Conservation (phyloP, 1,284 basidiomycete genomes). For the Butyriboletus regius region DNA sequence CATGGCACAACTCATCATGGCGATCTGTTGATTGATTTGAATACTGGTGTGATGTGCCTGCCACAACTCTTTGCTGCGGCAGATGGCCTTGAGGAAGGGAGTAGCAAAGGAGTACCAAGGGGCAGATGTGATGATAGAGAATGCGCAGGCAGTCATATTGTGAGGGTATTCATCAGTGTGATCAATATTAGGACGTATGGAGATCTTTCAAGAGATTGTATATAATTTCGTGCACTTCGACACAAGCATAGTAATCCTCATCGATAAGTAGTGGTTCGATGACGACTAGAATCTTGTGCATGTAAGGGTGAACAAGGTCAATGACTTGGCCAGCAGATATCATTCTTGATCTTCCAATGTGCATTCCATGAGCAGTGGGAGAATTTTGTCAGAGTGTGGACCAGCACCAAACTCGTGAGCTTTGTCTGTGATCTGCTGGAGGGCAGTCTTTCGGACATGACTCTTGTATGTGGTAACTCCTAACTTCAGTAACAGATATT, state of each 20-base stretch:
- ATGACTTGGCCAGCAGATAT: conserved; percentile 99
- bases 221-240: conserved; percentile 98
- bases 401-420: conserved; percentile 97
- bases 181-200: conserved; percentile 99
- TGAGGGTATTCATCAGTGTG: conserved; percentile 99
- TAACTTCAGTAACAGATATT: conserved; percentile 59
- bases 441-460: conserved; percentile 94
- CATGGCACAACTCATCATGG: conserved; percentile 99
- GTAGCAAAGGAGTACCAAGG: conserved; percentile 93
- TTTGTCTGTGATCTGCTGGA: conserved; percentile 97
- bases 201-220: conserved; percentile 98
- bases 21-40: conserved; percentile 98
- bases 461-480: conserved; percentile 94
- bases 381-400: conserved; percentile 99
- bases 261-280: conserved; percentile 99
- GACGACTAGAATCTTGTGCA: conserved; percentile 98
- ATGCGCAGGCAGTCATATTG: conserved; percentile 96
- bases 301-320: conserved; percentile 95
- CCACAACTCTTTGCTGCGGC: conserved; percentile 98
- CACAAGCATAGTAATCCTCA: conserved; percentile 98
- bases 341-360: conserved; percentile 98
- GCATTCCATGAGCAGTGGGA: conserved; percentile 97
- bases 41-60: conserved; percentile 99
- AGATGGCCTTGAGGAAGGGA: conserved; percentile 96
- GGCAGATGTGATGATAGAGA: conserved; percentile 99